A percentile compares a stretch with the other conserved stretches of the same genome.
Conservation (phyloP, 352 stramenopile genomes). For the Pythium sukuiense region DNA sequence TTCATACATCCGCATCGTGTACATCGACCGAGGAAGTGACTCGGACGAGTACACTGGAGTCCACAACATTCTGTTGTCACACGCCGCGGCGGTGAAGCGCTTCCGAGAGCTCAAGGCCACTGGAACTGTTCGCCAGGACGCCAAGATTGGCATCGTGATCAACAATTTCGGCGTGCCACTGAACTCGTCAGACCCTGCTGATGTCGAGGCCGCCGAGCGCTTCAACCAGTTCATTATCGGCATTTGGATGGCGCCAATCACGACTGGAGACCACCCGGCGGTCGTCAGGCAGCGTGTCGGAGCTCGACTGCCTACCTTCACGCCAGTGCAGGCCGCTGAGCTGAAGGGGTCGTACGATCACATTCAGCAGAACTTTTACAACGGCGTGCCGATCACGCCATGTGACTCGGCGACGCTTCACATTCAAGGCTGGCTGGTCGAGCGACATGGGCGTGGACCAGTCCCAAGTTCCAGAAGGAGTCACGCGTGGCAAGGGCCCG, state of each 20-base stretch:
- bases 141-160: conserved; percentile 25
- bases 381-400: not conserved
- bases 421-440: conserved; percentile 56
- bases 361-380: not conserved
- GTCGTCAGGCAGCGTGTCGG: not conserved
- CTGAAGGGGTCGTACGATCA: conserved; percentile 3
- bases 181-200: not conserved
- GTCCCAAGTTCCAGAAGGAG: conserved; percentile 40
- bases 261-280: conserved; percentile 1
- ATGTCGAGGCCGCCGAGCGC: not conserved
- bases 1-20: conserved; percentile 44
- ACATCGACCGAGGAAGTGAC: conserved; percentile 52
- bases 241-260: not conserved
- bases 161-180: not conserved
- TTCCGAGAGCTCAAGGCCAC: conserved; percentile 53
- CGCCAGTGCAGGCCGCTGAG: not conserved
- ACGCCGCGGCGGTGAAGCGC: conserved; percentile 74
- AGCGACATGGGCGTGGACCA: conserved; percentile 58
- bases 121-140: conserved; percentile 37
- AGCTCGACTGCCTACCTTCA: not conserved
- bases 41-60: conserved; percentile 39
- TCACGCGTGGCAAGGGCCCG: conserved; percentile 6
- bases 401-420: conserved; percentile 42
- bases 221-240: not conserved
- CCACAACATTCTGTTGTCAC: conserved; percentile 89